Evolutionary conservation across 345 rosid species (phyloP), one percentile per base, ranked within the genome.

Genomic region (Populus simonii): DNA sequence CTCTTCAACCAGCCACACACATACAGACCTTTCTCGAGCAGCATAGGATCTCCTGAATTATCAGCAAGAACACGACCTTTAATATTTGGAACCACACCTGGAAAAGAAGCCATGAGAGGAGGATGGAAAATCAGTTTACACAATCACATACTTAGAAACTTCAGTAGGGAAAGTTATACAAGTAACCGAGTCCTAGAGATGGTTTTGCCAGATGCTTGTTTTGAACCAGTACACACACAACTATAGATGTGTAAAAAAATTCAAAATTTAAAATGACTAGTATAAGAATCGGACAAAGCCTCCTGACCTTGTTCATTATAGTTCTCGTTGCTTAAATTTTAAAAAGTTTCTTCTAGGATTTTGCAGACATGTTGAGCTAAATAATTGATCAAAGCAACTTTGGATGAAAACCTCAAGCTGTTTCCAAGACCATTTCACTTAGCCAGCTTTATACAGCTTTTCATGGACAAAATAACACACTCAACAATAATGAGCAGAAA

Each of bases 1-100:
- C 98, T 89, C 87, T 92, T 96, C 72, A 96, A 87, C 98, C 99
- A 96, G 65, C 96, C 99, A 73, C 97, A 91, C 23, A 91, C 99
- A 38, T 96, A 93, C 82, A 92, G 83, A n/a, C 99, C 97, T 3
- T 74, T 83, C 80, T 90, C 96, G 13, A 80, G 71, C 80, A 31
- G 59, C 45, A 86, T 70, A 36, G 84, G 61, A 78, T 83, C 88
- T 77, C 84, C 89, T 8, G 86, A 85, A 31, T 76, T 71, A 53
- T 84, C 80, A 73, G 81, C 67, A 62, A 93, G 76, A 80, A 96
- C 97, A 80, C 96, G 92, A 62, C 98, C 94, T 43, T 75, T 63
- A 27, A 83, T 45, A 73, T 92, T 92, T 4, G 92, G 99, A 72
- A 93, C 97, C 70, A 91, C 78, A 76, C 99, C 99, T 92, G 81